These are phyloP conservation scores for Spinacia oleracea DNA, from an alignment of 179 eudicot genomes.

Conservation along the genomic window DNA sequence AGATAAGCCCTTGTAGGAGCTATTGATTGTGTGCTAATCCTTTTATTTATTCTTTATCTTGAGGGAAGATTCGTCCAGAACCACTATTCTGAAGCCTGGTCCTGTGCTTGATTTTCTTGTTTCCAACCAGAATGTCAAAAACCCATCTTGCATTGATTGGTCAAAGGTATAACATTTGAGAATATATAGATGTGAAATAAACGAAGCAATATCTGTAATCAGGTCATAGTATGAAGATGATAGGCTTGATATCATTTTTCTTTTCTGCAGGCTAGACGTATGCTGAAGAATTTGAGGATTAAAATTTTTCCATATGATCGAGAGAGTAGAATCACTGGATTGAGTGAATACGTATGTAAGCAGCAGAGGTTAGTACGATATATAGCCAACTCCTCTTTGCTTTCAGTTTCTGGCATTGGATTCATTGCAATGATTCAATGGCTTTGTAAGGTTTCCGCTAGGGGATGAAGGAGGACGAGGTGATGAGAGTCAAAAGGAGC, in stretches of 20 bases:
- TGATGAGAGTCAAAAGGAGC: no score
- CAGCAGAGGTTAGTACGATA: constrained; percentile 8
- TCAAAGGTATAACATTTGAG: neutral
- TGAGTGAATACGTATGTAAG: constrained; percentile 11
- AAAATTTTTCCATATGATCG: neutral
- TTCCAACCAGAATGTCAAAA: constrained; percentile 12
- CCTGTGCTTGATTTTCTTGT: constrained; percentile 16
- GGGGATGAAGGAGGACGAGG: neutral
- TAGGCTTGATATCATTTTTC: neutral
- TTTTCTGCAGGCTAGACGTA: constrained; percentile 13
- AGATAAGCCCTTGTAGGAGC: no score
- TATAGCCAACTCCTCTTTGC: neutral
- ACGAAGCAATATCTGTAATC: neutral
- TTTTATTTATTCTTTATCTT: neutral
- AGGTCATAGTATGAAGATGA: neutral
- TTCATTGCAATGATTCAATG: neutral
- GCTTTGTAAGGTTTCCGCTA: neutral
- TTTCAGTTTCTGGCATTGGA: neutral
- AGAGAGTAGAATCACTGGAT: constrained; percentile 14
- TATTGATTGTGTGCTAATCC: no score
- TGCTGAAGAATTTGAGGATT: constrained; percentile 12
- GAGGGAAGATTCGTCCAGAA: neutral
- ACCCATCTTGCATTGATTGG: constrained; percentile 8
- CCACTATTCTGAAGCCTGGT: constrained; percentile 9
- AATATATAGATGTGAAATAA: no score